Percentiles rank a stretch among this genome's conserved stretches.
Evolutionary conservation across 495 filamentous ascomycete genomes (phyloP).

Genomic region (Penicillium chermesinum): DNA sequence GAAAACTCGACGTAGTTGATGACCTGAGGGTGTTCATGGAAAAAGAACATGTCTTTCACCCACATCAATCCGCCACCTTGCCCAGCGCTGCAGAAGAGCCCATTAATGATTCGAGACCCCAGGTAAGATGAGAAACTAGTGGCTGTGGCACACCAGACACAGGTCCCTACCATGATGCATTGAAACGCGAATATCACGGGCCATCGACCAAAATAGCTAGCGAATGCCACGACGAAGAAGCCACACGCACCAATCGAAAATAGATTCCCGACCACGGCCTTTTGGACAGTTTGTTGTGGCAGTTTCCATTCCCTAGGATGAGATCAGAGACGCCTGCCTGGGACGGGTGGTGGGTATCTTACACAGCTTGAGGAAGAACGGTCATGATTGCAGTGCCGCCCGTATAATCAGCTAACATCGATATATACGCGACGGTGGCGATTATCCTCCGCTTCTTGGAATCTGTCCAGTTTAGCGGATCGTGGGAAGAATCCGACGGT

Average conservation of each 20-base stretch:
- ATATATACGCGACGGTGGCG: conserved; percentile 10
- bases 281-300: conserved; percentile 8
- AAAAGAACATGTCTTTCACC: conserved; percentile 9
- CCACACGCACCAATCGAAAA: conserved; percentile 14
- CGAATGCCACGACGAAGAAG: conserved; percentile 10
- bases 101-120: conserved; percentile 7
- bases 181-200: conserved; percentile 9
- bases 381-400: conserved; percentile 11
- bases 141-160: conserved; percentile 13
- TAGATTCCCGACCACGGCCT: conserved; percentile 12
- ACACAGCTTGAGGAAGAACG: conserved; percentile 12
- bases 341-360: background rate
- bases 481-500: conserved; percentile 6
- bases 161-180: conserved; percentile 8
- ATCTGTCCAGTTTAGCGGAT: conserved; percentile 11
- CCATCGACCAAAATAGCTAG: conserved; percentile 16
- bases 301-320: conserved; percentile 9
- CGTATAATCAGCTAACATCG: conserved; percentile 11
- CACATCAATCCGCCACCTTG: conserved; percentile 9
- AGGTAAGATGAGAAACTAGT: conserved; percentile 13
- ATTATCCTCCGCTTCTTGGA: conserved; percentile 5
- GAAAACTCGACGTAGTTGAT: conserved; percentile 13
- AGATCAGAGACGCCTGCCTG: background rate
- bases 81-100: conserved; percentile 9
- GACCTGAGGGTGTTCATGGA: conserved; percentile 7